Evolutionary conservation across 2,329 filamentous ascomycete genomes (phyloP), one percentile per base, ranked within the genome.

Genomic region (Orbilia oligospora): DNA sequence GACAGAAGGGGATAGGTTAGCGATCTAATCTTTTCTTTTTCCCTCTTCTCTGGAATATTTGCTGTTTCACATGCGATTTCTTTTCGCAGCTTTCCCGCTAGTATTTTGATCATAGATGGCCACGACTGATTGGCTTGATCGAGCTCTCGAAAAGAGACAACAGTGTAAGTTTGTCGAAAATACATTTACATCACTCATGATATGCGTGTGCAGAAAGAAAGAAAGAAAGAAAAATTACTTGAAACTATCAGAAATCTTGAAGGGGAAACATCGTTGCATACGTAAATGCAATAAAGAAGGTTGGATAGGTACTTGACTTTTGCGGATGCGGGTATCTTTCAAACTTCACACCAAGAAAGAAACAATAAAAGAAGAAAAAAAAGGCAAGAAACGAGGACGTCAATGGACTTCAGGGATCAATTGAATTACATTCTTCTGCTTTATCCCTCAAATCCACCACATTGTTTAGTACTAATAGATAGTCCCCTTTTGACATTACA

Each of bases 361-460:
- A n/a, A n/a, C n/a, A n/a, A 30, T 6, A 30, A 30, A 30, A 30
- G 27, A 30, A 30, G 6, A 30, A 6, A 30, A 30, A 30, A 30
- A 30, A 30, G 27, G 6, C n/a, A 55, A 30, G 22, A 18, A 41
- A 41, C 38, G 14, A 41, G 22, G 27, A 56, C 30, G 18, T 68
- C 51, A 22, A 49, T 61, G 36, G 44, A 44, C 36, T 22, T 38
- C 53, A 24, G 27, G 61, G 70, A 73, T 48, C 56, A 30, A 33
- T n/a, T n/a, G n/a, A n/a, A 41, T 16, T 30, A 8, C 30, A 38
- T 36, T 58, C n/a, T 20, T 55, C 9, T 56, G 53, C 48, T 55
- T 76, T 76, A 76, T 76, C 71, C 71, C 71, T 76, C 71, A 76
- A 33, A n/a, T 46, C 44, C 44, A 9, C 44, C 10, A 46, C 16